Percentiles rank a stretch among this genome's conserved stretches.
Evolutionary conservation across 148 eudicot genomes (phyloP).

Genomic region (Rhododendron williamsianum): DNA sequence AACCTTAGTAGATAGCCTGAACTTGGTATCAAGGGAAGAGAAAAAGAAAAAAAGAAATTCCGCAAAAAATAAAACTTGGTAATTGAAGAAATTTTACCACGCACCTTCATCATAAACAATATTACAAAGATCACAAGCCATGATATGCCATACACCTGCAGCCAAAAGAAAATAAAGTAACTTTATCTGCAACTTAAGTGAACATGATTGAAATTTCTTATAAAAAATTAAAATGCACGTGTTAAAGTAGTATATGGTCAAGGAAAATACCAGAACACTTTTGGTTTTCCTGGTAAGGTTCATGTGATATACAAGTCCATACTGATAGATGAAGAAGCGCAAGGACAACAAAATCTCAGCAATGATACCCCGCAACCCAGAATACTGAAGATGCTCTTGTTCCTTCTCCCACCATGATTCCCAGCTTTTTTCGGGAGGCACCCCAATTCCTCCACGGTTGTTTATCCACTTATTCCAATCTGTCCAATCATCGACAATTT

Average conservation of each 20-base stretch:
- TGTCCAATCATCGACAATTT: conserved; percentile 68
- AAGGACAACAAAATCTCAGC: conserved; percentile 51
- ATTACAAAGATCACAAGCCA: conserved; percentile 52
- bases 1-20: not conserved
- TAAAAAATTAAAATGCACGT: not conserved
- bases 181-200: not conserved
- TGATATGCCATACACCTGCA: conserved; percentile 62
- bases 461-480: conserved; percentile 77
- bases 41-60: not conserved
- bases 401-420: conserved; percentile 85
- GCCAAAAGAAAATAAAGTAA: not conserved
- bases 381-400: conserved; percentile 51
- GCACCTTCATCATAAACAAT: conserved; percentile 56
- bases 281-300: conserved; percentile 26
- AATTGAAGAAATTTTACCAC: conserved; percentile 6
- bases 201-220: not conserved
- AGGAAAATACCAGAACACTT: conserved; percentile 39
- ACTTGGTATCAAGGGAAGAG: not conserved
- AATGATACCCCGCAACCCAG: conserved; percentile 49
- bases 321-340: conserved; percentile 64
- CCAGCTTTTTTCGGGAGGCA: conserved; percentile 65
- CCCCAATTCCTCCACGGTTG: conserved; percentile 67
- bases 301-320: conserved; percentile 64
- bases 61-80: not conserved
- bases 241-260: not conserved